Conservation (phyloP, 495 filamentous ascomycete genomes). For the Trichoderma asperelloides region DNA sequence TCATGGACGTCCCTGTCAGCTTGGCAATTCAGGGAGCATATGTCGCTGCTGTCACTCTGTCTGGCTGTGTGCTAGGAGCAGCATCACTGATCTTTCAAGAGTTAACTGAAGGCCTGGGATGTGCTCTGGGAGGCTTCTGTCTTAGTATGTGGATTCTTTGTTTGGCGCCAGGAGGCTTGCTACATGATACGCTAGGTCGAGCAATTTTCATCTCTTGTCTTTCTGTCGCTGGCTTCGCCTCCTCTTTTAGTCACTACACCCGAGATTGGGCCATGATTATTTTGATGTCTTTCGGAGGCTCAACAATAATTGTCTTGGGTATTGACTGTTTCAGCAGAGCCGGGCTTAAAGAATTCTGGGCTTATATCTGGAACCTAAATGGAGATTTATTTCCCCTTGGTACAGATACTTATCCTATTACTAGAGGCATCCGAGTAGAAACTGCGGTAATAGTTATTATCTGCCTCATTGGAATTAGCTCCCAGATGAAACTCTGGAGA, state of each 20-base stretch:
- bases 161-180: constrained; percentile 65
- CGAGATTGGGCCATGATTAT: constrained; percentile 67
- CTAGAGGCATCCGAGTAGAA: constrained; percentile 78
- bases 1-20: constrained; percentile 72
- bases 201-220: constrained; percentile 69
- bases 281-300: constrained; percentile 70
- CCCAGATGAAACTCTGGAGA: constrained; percentile 81
- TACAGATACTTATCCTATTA: constrained; percentile 73
- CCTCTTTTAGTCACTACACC: constrained; percentile 75
- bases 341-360: constrained; percentile 91
- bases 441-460: constrained; percentile 69
- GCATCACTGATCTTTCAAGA: constrained; percentile 74
- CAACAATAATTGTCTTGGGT: constrained; percentile 68
- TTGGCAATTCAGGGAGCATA: constrained; percentile 80
- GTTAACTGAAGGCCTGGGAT: constrained; percentile 77
- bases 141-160: constrained; percentile 86
- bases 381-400: constrained; percentile 66
- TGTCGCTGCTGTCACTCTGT: constrained; percentile 67
- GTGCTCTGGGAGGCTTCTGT: constrained; percentile 80
- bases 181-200: constrained; percentile 51
- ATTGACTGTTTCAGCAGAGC: constrained; percentile 88
- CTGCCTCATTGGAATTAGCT: constrained; percentile 65
- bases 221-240: constrained; percentile 52
- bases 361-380: constrained; percentile 86
- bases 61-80: constrained; percentile 69